Conservation (phyloP, 345 rosid species). For the Hibiscus mutabilis region DNA sequence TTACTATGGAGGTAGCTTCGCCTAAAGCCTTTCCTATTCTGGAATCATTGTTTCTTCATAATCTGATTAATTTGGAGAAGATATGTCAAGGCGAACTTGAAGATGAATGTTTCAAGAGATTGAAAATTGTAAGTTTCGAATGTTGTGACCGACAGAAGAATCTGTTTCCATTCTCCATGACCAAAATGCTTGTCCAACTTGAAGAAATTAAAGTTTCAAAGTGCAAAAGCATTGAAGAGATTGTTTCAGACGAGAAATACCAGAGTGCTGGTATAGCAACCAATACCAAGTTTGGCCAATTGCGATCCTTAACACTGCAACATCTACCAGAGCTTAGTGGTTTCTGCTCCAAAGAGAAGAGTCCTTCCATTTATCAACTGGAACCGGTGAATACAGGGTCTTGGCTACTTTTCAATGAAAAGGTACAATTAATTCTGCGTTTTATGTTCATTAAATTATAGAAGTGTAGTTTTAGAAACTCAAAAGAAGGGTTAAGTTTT, state of each 20-base stretch:
- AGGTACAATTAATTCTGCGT: too few species aligned
- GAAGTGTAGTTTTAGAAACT: too few species aligned
- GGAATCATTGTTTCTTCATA: neutral
- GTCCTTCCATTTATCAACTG: neutral
- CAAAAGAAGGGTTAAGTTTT: too few species aligned
- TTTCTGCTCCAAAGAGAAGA: constrained; percentile 2
- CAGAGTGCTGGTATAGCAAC: neutral
- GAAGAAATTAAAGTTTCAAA: constrained; percentile 9
- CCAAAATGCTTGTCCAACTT: constrained; percentile 7
- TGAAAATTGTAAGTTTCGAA: neutral
- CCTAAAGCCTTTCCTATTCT: neutral
- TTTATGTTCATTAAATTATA: too few species aligned
- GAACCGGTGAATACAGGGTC: neutral
- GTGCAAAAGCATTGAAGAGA: constrained; percentile 15
- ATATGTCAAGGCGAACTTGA: constrained; percentile 10
- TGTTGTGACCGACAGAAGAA: constrained; percentile 14
- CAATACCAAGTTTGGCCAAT: neutral
- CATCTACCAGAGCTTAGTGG: constrained; percentile 15
- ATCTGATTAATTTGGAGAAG: constrained; percentile 15
- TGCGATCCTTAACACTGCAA: constrained; percentile 10
- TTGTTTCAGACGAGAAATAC: neutral
- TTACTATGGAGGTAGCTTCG: neutral
- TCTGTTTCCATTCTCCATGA: constrained; percentile 15
- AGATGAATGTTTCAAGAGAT: constrained; percentile 2
- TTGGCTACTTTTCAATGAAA: neutral